Conservation (phyloP, 2,329 filamentous ascomycete genomes). For the Rhytidhysteron rufulum region DNA sequence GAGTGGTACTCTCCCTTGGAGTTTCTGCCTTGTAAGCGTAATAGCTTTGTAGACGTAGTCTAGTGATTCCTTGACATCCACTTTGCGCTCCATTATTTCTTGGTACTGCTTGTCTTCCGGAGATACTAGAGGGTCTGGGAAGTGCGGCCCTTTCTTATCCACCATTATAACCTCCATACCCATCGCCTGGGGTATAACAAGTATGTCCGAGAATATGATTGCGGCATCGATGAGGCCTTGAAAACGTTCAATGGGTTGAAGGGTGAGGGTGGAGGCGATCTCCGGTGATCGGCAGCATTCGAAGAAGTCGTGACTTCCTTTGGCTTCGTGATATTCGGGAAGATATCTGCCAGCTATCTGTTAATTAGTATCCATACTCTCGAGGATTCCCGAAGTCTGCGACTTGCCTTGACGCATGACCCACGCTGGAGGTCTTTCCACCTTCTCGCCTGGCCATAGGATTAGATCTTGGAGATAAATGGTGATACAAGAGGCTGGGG, state of each 20-base stretch:
- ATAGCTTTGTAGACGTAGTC: slow-evolving; percentile 97
- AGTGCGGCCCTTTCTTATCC: slow-evolving; percentile 93
- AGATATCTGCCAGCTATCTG: slow-evolving; percentile 84
- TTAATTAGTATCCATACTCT: not conserved
- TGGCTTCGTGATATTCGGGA: slow-evolving; percentile 95
- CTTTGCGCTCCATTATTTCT: slow-evolving; percentile 68
- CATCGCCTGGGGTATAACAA: slow-evolving; percentile 96
- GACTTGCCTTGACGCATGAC: slow-evolving; percentile 93
- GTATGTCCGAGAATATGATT: slow-evolving; percentile 98
- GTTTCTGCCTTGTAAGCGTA: slow-evolving; percentile 81
- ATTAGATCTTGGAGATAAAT: slow-evolving; percentile 12
- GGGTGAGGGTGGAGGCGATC: slow-evolving; percentile 85
- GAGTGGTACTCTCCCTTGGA: slow-evolving; percentile 82
- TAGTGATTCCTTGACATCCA: slow-evolving; percentile 81
- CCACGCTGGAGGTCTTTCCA: slow-evolving; percentile 94
- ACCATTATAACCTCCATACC: slow-evolving; percentile 99
- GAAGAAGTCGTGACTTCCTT: slow-evolving; percentile 90
- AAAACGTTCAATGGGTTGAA: slow-evolving; percentile 92
- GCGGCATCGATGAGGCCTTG: slow-evolving; percentile 88
- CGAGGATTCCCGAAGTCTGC: not conserved
- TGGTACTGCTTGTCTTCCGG: slow-evolving; percentile 82
- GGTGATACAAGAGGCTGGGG: not conserved
- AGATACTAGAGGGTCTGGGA: slow-evolving; percentile 75
- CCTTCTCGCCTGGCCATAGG: slow-evolving; percentile 65
- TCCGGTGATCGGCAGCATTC: slow-evolving; percentile 93